Evolutionary conservation across 78 protist species (phyloP).

Genomic region (Diacronema lutheri): DNA sequence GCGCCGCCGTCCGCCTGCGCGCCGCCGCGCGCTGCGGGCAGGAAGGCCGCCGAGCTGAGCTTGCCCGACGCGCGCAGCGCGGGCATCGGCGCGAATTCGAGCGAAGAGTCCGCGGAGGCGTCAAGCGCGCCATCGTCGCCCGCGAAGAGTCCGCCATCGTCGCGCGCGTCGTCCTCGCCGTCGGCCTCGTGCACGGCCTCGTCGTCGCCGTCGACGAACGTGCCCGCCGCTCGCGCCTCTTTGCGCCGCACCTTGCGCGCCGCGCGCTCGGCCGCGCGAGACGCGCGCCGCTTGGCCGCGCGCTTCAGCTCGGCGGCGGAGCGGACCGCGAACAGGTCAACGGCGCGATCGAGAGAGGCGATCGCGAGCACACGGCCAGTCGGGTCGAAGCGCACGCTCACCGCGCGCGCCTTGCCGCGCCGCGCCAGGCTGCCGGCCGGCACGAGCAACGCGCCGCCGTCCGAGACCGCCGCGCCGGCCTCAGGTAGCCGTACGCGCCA

Average conservation of each 20-base stretch:
- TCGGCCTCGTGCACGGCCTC: neutral
- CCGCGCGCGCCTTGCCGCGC: neutral
- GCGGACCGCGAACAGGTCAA: constrained; percentile 12
- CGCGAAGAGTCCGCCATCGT: neutral
- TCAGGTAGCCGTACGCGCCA: too few relatives aligned
- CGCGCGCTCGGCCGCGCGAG: neutral
- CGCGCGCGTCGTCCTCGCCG: too few relatives aligned
- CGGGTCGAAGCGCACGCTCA: neutral
- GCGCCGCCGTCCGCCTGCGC: too few relatives aligned
- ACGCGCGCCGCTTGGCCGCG: neutral
- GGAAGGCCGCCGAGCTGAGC: too few relatives aligned
- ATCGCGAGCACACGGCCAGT: neutral
- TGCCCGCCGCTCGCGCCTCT: neutral
- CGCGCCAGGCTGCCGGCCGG: neutral
- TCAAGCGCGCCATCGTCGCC: neutral
- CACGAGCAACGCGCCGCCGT: neutral
- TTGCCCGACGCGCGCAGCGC: too few relatives aligned
- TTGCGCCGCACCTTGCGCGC: neutral
- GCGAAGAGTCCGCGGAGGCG: too few relatives aligned
- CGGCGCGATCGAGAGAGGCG: neutral
- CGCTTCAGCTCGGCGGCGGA: neutral
- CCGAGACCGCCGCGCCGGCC: too few relatives aligned
- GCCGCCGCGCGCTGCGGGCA: too few relatives aligned
- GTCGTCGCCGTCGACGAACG: neutral
- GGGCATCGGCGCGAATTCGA: too few relatives aligned